Conservation (phyloP, 2,329 filamentous ascomycete species). For the Phialophora expanda region DNA sequence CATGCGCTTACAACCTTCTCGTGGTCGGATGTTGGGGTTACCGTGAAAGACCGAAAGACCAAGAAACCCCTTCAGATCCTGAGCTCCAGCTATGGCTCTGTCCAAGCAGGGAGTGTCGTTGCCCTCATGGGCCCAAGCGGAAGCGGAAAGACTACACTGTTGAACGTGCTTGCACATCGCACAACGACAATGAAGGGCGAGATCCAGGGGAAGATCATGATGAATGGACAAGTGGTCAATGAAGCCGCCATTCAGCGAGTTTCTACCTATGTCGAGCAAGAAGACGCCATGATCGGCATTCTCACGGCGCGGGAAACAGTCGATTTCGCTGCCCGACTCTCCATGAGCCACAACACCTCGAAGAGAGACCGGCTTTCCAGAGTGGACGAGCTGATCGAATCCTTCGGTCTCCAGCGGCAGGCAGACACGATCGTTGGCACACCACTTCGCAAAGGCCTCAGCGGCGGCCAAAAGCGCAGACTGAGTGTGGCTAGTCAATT, state of each 20-base stretch:
- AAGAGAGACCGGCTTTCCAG: conserved; percentile 65
- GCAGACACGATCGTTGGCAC: conserved; percentile 77
- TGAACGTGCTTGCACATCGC: conserved; percentile 77
- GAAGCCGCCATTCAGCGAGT: conserved; percentile 65
- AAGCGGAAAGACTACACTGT: conserved; percentile 79
- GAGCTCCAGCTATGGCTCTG: conserved; percentile 65
- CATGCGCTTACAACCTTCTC: conserved; percentile 66
- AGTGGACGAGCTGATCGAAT: conserved; percentile 68
- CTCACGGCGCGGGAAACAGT: conserved; percentile 81
- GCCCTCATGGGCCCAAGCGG: conserved; percentile 81
- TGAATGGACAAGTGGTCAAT: conserved; percentile 67
- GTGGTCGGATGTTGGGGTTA: conserved; percentile 71
- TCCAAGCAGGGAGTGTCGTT: conserved; percentile 68
- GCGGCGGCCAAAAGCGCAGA: conserved; percentile 82
- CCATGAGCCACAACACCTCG: conserved; percentile 58
- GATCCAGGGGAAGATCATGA: conserved; percentile 59
- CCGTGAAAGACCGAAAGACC: conserved; percentile 72
- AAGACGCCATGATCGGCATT: conserved; percentile 81
- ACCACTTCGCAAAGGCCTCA: conserved; percentile 80
- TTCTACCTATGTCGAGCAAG: conserved; percentile 82
- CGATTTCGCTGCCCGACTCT: conserved; percentile 74
- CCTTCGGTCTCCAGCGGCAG: conserved; percentile 75
- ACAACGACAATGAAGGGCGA: conserved; percentile 59
- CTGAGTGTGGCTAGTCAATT: conserved; percentile 80
- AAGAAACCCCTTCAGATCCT: conserved; percentile 69